Evolutionary conservation across 768 basidiomycete genomes (phyloP), one percentile per base, ranked within the genome.

Genomic region (Chalciporus piperatus): DNA sequence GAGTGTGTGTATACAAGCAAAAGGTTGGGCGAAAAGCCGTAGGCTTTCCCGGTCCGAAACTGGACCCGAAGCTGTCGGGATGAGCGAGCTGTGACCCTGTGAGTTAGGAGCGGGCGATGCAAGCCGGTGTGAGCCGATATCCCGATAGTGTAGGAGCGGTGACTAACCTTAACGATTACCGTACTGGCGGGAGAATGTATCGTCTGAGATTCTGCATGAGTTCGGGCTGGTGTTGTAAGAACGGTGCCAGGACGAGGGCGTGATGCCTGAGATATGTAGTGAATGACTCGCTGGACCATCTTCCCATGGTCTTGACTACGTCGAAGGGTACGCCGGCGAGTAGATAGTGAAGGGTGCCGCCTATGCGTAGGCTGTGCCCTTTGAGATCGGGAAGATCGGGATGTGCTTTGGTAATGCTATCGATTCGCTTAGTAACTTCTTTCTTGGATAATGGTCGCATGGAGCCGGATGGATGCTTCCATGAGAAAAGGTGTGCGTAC

Each of bases 21-120:
- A n/a, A n/a, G n/a, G n/a, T n/a, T 47, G 44, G 45, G 39, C 13
- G 5, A 51, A 51, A 51, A 45, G 20, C 45, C 20, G 3, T 1
- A 41, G 45, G 40, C 19, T 35, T 42, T 52, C 3, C 41, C 45
- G 4, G 51, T 25, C 45, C 20, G 32, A 50, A 50, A 30, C 48
- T 54, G 48, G 23, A 35, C 44, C 25, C 6, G 5, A 17, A 14
- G 2, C 41, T 43, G 35, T 47, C 17, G 16, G 53, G 38, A 12
- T 2, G 30, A 35, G 44, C 39, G n/a, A 22, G 50, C 51, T 52
- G 51, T 51, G 50, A 45, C 54, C 25, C 25, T 25, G 25, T 25
- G 25, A 25, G 25, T 25, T 25, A 25, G 25, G 25, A 25, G 25
- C 25, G 25, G 25, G 25, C 25, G 25, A 25, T 7, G 25, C 25